These are phyloP conservation scores for Pseudogymnoascus sp. DNA, from an alignment of 2,329 filamentous ascomycete species.

Conservation along the genomic window DNA sequence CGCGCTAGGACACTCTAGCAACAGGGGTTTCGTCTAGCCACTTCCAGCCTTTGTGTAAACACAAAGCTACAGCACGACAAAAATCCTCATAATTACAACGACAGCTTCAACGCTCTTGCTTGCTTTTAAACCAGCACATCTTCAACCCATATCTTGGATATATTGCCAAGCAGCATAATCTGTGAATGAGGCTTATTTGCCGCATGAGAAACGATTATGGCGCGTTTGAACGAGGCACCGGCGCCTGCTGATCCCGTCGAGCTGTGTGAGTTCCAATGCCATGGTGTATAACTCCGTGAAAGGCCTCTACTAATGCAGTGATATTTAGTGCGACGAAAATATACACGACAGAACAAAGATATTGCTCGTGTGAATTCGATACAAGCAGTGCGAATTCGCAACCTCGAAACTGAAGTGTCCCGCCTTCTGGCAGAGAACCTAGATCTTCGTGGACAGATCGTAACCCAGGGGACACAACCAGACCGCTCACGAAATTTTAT, in stretches of 20 bases:
- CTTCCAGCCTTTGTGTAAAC: slow-evolving; percentile 6
- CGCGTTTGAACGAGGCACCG: slow-evolving; percentile 69
- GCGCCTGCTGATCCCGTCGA: slow-evolving; percentile 62
- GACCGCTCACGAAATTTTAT: slow-evolving; percentile 50
- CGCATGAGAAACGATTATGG: slow-evolving; percentile 43
- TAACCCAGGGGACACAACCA: slow-evolving; percentile 57
- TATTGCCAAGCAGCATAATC: not conserved
- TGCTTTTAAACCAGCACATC: not conserved
- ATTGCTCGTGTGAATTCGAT: slow-evolving; percentile 71
- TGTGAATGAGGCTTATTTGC: not conserved
- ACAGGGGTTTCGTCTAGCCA: not conserved
- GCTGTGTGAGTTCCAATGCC: slow-evolving; percentile 49
- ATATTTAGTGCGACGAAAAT: slow-evolving; percentile 61
- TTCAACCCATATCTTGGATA: not conserved
- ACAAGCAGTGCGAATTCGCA: slow-evolving; percentile 68
- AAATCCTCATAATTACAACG: slow-evolving; percentile 1
- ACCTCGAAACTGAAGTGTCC: slow-evolving; percentile 66
- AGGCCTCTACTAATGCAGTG: slow-evolving; percentile 11
- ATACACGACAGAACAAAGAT: slow-evolving; percentile 76
- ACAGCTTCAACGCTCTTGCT: slow-evolving; percentile 1
- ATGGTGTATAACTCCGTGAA: slow-evolving; percentile 6
- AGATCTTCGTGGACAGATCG: slow-evolving; percentile 58
- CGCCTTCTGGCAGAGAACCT: slow-evolving; percentile 73
- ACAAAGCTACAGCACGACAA: slow-evolving; percentile 1
- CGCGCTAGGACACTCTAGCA: not conserved